phyloP scores from a whole-genome alignment of 1,284 basidiomycete genomes.

The Singerocomus inundabilis region DNA sequence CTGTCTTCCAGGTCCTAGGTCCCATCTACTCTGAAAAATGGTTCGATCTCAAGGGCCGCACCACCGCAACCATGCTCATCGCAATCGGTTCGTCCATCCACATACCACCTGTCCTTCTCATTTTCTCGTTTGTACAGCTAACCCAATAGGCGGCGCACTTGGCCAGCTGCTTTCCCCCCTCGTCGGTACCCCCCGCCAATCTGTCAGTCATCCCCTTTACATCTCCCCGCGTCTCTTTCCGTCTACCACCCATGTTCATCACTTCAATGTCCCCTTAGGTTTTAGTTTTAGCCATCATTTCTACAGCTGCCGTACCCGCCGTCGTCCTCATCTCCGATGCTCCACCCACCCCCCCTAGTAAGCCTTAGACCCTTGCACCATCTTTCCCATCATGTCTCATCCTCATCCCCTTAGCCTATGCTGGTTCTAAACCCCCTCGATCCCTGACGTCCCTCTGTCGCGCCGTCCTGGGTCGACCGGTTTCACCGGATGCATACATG shows the following conservation, averaged over 20 bases:
- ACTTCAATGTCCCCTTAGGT: conserved; percentile 43
- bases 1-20: conserved; percentile 69
- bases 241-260: background rate
- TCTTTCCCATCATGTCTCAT: background rate
- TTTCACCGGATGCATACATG: conserved; percentile 52
- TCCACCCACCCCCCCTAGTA: conserved; percentile 77
- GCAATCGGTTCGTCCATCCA: conserved; percentile 51
- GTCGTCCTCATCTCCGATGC: conserved; percentile 53
- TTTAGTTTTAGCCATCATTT: conserved; percentile 66
- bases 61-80: conserved; percentile 77
- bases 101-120: background rate
- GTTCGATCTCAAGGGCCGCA: conserved; percentile 72
- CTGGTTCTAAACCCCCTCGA: conserved; percentile 57
- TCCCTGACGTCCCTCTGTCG: conserved; percentile 53
- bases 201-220: conserved; percentile 42
- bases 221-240: background rate
- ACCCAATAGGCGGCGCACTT: conserved; percentile 65
- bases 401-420: conserved; percentile 46
- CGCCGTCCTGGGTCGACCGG: conserved; percentile 51
- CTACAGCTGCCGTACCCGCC: conserved; percentile 56
- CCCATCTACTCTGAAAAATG: conserved; percentile 78
- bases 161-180: conserved; percentile 70
- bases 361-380: conserved; percentile 16
- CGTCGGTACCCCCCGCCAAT: conserved; percentile 51
- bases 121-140: conserved; percentile 42